phyloP scores from a whole-genome alignment of 139 green algal species.

The Edaphochlamys debaryana region DNA sequence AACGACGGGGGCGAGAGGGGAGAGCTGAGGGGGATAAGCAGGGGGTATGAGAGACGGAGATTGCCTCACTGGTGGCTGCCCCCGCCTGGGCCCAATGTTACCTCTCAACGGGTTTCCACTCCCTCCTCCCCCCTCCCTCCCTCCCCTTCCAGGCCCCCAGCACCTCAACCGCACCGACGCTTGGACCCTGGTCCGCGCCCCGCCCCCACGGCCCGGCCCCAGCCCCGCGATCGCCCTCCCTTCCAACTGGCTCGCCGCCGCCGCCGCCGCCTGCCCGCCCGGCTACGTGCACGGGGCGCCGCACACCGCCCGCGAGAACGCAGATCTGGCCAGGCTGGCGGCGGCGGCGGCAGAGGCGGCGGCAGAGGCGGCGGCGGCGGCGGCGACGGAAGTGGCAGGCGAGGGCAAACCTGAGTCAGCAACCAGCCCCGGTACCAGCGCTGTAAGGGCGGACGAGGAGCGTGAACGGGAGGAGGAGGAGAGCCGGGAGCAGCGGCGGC shows the following conservation, averaged over 20 bases:
- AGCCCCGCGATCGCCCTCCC: too few relatives aligned
- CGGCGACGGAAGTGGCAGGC: not conserved
- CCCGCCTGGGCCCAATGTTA: not conserved
- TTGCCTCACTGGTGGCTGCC: too few relatives aligned
- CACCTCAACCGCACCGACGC: not conserved
- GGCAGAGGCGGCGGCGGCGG: not conserved
- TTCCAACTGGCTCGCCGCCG: not conserved
- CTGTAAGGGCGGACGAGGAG: too few relatives aligned
- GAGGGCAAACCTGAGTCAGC: not conserved
- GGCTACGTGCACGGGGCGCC: not conserved
- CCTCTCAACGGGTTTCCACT: not conserved
- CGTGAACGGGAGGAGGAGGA: not conserved
- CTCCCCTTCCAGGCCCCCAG: not conserved
- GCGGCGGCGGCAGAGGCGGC: not conserved
- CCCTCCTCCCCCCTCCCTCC: not conserved
- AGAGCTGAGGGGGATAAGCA: too few relatives aligned
- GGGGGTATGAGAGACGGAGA: not conserved
- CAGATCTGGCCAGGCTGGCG: not conserved
- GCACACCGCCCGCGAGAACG: constrained; percentile 19
- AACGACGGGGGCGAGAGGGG: too few relatives aligned
- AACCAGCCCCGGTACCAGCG: too few relatives aligned
- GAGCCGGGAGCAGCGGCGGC: too few relatives aligned
- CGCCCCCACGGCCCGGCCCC: too few relatives aligned
- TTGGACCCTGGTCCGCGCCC: not conserved
- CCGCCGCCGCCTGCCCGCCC: not conserved